A percentile compares a stretch with the other conserved stretches of the same genome.
phyloP scores from a whole-genome alignment of 208 protist species.

The Trypanosoma scelopori region DNA sequence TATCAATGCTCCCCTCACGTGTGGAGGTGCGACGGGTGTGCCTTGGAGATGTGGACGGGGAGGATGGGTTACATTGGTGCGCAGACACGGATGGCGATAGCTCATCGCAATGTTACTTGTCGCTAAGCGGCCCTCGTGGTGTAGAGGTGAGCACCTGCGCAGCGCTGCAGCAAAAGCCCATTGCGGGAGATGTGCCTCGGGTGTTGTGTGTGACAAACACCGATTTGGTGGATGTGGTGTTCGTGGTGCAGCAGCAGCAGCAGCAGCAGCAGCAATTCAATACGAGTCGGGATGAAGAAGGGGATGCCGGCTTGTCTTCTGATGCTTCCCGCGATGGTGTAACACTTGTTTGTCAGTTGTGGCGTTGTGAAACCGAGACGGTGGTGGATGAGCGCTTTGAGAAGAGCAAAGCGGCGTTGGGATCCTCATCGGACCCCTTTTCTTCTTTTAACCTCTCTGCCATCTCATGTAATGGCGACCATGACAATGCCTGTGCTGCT shows the following conservation, averaged over 20 bases:
- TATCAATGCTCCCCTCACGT: conserved; percentile 8
- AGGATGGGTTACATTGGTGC: neutral
- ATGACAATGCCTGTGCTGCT: too few relatives aligned
- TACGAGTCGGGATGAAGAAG: neutral
- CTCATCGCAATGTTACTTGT: neutral
- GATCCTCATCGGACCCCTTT: neutral
- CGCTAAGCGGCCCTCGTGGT: neutral
- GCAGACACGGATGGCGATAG: neutral
- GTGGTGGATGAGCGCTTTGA: too few relatives aligned
- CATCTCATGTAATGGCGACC: neutral
- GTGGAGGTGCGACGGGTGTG: conserved; percentile 9
- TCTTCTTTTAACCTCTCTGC: conserved; percentile 2
- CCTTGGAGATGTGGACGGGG: neutral
- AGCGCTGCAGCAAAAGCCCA: neutral
- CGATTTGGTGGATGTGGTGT: conserved; percentile 5
- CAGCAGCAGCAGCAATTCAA: neutral
- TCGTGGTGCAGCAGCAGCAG: conserved; percentile 6
- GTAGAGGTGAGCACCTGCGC: neutral
- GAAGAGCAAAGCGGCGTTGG: neutral
- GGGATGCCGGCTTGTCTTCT: too few relatives aligned
- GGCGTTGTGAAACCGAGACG: too few relatives aligned
- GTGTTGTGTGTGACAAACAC: conserved; percentile 2
- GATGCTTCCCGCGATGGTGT: too few relatives aligned
- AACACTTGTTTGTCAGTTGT: too few relatives aligned
- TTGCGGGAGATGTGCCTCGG: neutral